Percentiles rank a stretch among this genome's conserved stretches.
phyloP scores from a whole-genome alignment of 2,329 filamentous ascomycete species.

The Talaromyces sp. region DNA sequence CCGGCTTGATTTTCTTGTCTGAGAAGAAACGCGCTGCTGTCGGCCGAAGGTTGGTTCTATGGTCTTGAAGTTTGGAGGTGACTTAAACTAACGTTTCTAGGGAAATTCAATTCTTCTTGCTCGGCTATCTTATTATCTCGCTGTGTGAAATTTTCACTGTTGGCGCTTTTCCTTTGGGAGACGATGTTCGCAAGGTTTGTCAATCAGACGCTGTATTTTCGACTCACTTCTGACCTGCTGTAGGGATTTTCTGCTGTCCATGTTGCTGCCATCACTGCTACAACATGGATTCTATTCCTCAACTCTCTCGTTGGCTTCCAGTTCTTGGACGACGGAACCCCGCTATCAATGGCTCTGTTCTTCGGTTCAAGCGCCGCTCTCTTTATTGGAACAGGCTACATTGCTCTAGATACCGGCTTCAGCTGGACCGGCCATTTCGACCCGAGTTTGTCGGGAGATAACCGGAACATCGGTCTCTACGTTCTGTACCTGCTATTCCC shows the following conservation, averaged over 20 bases:
- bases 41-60: conserved; percentile 66
- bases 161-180: conserved; percentile 74
- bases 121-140: conserved; percentile 78
- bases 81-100: conserved; percentile 43
- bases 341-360: conserved; percentile 73
- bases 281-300: conserved; percentile 83
- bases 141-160: conserved; percentile 97
- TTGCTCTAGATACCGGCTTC: conserved; percentile 88
- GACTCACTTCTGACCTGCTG: neutral
- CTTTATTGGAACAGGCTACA: conserved; percentile 89
- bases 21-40: conserved; percentile 91
- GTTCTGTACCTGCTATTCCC: conserved; percentile 89
- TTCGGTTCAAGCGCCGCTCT: conserved; percentile 63
- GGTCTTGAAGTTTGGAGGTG: neutral
- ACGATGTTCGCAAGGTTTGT: conserved; percentile 64
- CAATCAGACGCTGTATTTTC: neutral
- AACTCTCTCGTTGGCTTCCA: conserved; percentile 93
- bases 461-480: conserved; percentile 80
- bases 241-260: conserved; percentile 87
- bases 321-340: conserved; percentile 86
- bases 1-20: conserved; percentile 70
- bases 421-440: conserved; percentile 77
- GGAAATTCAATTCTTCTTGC: conserved; percentile 93
- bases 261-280: conserved; percentile 81
- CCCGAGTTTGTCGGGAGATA: conserved; percentile 49